Evolutionary conservation across 306 rosid genomes (phyloP), one percentile per base, ranked within the genome.

Genomic region (Quillaja saponaria): DNA sequence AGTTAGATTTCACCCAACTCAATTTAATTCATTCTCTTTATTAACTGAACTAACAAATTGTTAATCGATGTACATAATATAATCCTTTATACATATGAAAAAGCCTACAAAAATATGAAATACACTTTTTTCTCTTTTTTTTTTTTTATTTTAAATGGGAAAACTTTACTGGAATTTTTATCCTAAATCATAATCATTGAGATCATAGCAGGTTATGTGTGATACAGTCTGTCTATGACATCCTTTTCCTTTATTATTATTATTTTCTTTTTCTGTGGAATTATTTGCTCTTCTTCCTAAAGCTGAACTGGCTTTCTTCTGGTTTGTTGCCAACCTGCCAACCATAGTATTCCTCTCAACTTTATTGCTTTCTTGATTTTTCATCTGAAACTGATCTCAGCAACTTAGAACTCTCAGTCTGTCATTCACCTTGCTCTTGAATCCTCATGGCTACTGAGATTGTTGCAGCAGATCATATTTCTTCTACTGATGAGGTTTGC

Each of bases 301-400:
- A 68, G 72, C 46, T 59, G 40, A 66, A 49, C 53, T 66, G 13
- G 62, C 61, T 64, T 71, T 71, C 63, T 71, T 45, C 61, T 78
- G 58, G 49, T 83, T 82, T 80, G 87, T 82, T 82, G 78, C 87
- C 92, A n/a, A n/a, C n/a, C n/a, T n/a, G n/a, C n/a, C n/a, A 80
- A 78, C 87, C 84, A 40, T 60, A 74, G 80, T 61, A 69, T 77
- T 83, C 85, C 58, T 63, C 51, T 78, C 64, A 8, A n/a, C 73
- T 69, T 47, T 64, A 58, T 46, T 13, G 12, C 39, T 46, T 42
- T 53, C 64, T 51, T 72, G 49, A 57, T 54, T 66, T 61, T 58
- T 59, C 40, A 34, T 39, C 44, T 35, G 13, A 69, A 65, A 11
- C 50, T n/a, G n/a, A n/a, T 55, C 78, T 67, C 54, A 17, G 18